phyloP scores from a whole-genome alignment of 2,329 filamentous ascomycete species.

The Delphinella strobiligena region DNA sequence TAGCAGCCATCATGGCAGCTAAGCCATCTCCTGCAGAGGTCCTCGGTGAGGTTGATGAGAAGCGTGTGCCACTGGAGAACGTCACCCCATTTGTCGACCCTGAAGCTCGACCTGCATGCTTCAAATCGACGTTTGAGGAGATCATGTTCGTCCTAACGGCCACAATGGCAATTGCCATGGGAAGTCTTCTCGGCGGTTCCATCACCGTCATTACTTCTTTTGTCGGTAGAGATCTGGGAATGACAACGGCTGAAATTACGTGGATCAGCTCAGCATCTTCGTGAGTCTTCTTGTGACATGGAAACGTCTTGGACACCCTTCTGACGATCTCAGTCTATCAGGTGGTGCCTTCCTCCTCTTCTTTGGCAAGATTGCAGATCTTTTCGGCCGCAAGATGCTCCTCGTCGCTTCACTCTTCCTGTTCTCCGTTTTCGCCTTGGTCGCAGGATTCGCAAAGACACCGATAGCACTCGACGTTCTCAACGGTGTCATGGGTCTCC shows the following conservation, averaged over 20 bases:
- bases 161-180: conserved; percentile 55
- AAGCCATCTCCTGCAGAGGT: not conserved
- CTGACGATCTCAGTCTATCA: conserved; percentile 44
- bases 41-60: not conserved
- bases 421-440: conserved; percentile 45
- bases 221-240: conserved; percentile 46
- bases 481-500: conserved; percentile 52
- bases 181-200: conserved; percentile 46
- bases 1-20: not conserved
- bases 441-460: conserved; percentile 47
- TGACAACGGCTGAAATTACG: conserved; percentile 54
- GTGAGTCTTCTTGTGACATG: conserved; percentile 19
- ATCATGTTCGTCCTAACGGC: conserved; percentile 53
- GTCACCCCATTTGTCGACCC: not conserved
- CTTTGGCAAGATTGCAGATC: conserved; percentile 53
- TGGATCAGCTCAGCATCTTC: conserved; percentile 55
- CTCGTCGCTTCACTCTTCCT: conserved; percentile 49
- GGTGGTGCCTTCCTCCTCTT: conserved; percentile 54
- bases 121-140: conserved; percentile 51
- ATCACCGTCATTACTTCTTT: conserved; percentile 51
- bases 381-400: conserved; percentile 51
- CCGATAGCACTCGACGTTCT: conserved; percentile 50
- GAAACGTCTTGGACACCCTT: not conserved
- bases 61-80: not conserved
- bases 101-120: conserved; percentile 41